These are phyloP conservation scores for Chalaropsis thielavioides DNA, from an alignment of 2,329 filamentous ascomycete species.

Conservation along the genomic window DNA sequence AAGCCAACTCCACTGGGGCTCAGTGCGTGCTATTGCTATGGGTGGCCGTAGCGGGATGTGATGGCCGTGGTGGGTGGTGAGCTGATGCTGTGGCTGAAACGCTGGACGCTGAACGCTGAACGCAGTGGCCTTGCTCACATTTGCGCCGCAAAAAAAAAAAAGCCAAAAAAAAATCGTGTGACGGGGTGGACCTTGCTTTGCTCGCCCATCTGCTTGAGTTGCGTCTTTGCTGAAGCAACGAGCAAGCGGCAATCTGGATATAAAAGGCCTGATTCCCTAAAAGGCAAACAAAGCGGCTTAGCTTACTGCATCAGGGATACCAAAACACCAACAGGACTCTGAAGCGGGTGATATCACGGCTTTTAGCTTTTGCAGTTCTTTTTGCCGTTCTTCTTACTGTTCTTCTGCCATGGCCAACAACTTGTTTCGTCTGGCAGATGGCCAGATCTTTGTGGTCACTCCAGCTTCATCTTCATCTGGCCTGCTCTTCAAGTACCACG, in stretches of 20 bases:
- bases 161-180: background rate
- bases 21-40: background rate
- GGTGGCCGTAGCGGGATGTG: background rate
- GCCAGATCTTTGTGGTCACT: slow-evolving; percentile 64
- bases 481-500: slow-evolving; percentile 72
- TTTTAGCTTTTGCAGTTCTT: background rate
- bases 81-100: slow-evolving; percentile 2
- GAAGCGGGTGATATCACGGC: background rate
- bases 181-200: background rate
- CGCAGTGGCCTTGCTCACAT: background rate
- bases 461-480: slow-evolving; percentile 93
- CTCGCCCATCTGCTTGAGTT: too few relatives aligned
- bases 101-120: background rate
- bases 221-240: background rate
- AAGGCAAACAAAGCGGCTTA: background rate
- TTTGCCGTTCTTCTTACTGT: background rate
- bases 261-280: background rate
- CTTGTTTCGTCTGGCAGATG: slow-evolving; percentile 66
- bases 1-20: background rate
- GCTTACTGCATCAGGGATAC: background rate
- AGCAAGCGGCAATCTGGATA: background rate
- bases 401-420: slow-evolving; percentile 19
- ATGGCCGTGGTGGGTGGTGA: background rate
- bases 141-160: background rate
- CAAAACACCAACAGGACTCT: background rate